A percentile compares a stretch with the other conserved stretches of the same genome.
Evolutionary conservation across 2,329 filamentous ascomycete genomes (phyloP).

Genomic region (Venturia oleaginea): DNA sequence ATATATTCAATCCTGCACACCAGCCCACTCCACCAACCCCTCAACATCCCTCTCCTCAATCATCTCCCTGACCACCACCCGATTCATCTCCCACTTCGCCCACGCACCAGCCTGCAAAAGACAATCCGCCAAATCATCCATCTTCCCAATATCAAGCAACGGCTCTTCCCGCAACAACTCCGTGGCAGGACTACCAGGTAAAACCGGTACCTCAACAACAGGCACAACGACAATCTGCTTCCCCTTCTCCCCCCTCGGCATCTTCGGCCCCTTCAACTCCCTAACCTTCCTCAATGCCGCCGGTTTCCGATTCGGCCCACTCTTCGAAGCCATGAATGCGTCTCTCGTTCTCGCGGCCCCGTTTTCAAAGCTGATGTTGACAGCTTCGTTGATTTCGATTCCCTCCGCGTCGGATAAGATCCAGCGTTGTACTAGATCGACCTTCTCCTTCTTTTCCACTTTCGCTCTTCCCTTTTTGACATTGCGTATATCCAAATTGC

Average conservation of each 20-base stretch:
- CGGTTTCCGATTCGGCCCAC: conserved; percentile 13
- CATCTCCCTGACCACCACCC: neutral
- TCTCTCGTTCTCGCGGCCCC: conserved; percentile 29
- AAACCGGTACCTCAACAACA: neutral
- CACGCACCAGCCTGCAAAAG: conserved; percentile 69
- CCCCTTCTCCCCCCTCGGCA: too few relatives aligned
- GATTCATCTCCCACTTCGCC: conserved; percentile 63
- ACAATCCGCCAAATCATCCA: conserved; percentile 76
- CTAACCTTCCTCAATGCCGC: conserved; percentile 16
- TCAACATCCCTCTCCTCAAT: neutral
- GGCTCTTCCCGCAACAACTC: neutral
- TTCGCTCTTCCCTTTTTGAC: conserved; percentile 31
- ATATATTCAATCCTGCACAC: neutral
- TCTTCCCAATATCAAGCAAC: conserved; percentile 40
- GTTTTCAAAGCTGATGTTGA: conserved; percentile 23
- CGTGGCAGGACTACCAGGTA: neutral
- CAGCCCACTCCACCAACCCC: neutral
- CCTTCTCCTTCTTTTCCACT: conserved; percentile 50
- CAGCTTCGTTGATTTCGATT: conserved; percentile 10
- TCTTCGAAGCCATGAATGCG: conserved; percentile 27
- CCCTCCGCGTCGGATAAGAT: conserved; percentile 5
- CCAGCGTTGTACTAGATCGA: conserved; percentile 43
- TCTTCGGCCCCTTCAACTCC: conserved; percentile 18
- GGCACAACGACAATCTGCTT: neutral
- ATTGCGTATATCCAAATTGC: conserved; percentile 15